Evolutionary conservation across 2,329 filamentous ascomycete species (phyloP).

Genomic region (Exophiala spinifera): DNA sequence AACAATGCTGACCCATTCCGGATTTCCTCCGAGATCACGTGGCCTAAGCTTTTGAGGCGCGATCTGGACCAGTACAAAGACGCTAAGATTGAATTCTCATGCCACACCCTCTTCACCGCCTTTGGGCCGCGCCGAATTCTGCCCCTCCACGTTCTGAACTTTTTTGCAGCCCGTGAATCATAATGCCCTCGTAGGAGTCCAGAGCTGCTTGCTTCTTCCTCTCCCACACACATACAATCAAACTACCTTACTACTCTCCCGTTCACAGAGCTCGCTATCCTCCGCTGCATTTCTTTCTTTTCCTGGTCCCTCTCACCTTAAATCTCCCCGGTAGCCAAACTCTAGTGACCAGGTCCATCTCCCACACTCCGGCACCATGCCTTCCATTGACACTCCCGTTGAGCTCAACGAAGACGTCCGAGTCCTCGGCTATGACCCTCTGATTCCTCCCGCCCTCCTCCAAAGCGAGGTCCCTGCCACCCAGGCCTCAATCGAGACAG

Average conservation of each 20-base stretch:
- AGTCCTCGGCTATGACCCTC: constrained; percentile 88
- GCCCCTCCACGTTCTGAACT: constrained; percentile 7
- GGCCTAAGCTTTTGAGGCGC: no score
- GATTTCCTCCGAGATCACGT: no score
- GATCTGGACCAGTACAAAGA: no score
- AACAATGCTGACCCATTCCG: no score
- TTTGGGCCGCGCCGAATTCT: not conserved
- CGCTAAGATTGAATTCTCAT: no score
- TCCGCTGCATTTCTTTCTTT: not conserved
- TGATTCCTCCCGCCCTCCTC: constrained; percentile 89
- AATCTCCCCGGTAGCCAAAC: not conserved
- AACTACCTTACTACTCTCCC: not conserved
- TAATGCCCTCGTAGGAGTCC: not conserved
- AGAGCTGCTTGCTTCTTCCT: not conserved
- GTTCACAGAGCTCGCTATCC: not conserved
- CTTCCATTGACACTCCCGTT: constrained; percentile 23
- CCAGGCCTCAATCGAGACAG: constrained; percentile 47
- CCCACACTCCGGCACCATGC: constrained; percentile 38
- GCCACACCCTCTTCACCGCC: not conserved
- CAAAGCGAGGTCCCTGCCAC: constrained; percentile 79
- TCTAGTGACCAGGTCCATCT: constrained; percentile 45
- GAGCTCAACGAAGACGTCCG: constrained; percentile 27
- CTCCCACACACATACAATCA: not conserved
- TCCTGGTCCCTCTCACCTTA: constrained; percentile 43
- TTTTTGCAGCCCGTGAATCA: constrained; percentile 11